Percentiles rank a stretch among this genome's conserved stretches.
These are phyloP conservation scores for Peterozyma toletana DNA, from an alignment of 805 yeast genomes.

Conservation along the genomic window DNA sequence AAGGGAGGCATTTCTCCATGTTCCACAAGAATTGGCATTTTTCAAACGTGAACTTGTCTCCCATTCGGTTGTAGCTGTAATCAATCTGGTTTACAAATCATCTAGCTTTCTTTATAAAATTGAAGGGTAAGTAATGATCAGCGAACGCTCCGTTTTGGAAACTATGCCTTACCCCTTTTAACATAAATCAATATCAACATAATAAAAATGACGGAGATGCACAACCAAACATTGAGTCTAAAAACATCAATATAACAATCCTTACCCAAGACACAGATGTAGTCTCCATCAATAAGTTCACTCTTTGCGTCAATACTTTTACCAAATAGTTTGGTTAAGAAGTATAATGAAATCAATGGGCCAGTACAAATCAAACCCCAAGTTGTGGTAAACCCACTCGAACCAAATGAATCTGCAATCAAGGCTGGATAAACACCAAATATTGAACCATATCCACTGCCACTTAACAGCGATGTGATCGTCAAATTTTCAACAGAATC, in stretches of 20 bases:
- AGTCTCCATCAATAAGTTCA: conserved; percentile 29
- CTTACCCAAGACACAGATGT: conserved; percentile 34
- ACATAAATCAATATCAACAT: conserved; percentile 15
- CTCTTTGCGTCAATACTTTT: conserved; percentile 38
- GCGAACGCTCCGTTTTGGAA: too few relatives aligned
- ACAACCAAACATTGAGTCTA: conserved; percentile 26
- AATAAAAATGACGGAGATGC: conserved; percentile 19
- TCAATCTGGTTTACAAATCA: too few relatives aligned
- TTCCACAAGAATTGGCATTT: too few relatives aligned
- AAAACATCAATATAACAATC: conserved; percentile 45
- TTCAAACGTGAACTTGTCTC: too few relatives aligned
- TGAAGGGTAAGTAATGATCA: too few relatives aligned
- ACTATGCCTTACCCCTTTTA: too few relatives aligned
- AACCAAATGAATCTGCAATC: conserved; percentile 67
- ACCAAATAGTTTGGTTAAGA: conserved; percentile 52
- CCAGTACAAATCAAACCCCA: conserved; percentile 78
- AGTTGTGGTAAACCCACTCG: conserved; percentile 58
- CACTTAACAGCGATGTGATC: conserved; percentile 47
- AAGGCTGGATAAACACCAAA: conserved; percentile 75
- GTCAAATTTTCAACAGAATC: conserved; percentile 37
- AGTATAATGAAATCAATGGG: conserved; percentile 47
- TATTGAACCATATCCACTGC: conserved; percentile 60
- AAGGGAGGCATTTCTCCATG: too few relatives aligned
- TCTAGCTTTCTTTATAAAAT: too few relatives aligned
- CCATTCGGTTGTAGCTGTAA: too few relatives aligned